Base-by-base conservation (phyloP, 2,329 filamentous ascomycete species). In the Beauveria sp. region DNA sequence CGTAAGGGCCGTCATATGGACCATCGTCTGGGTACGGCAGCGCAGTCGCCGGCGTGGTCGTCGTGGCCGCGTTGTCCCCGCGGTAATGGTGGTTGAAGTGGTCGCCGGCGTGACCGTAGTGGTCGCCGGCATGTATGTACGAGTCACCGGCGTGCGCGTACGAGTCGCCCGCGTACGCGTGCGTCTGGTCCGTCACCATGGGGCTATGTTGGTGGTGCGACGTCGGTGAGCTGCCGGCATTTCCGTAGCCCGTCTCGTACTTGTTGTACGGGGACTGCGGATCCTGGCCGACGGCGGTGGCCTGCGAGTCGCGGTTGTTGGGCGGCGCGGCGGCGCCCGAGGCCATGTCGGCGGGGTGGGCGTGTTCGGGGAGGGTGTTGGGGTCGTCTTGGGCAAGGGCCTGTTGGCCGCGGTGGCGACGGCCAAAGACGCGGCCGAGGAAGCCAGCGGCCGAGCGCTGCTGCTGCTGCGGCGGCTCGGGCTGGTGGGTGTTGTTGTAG, bases 401-500 rank as follows among this genome's bases (percentile, higher is more conserved):
- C 28, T 64, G 57, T 5, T 56, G 18, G 41, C 61, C 58, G 20
- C 58, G 61, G 26, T 68, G 67, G 26, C 28, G 28, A n/a, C 28
- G n/a, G 22, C 69, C 67, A 63, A 74, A 71, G 58, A 76, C 66
- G 48, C 68, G 71, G 61, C 67, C 64, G 43, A 76, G 68, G 68
- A 77, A 70, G 53, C 73, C 70, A 28, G 47, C 64, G 64, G 55
- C 67, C 30, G 30, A 12, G 5, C 28, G 30, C 30, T 34, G 30
- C 12, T 34, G 30, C 12, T 34, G 62, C 46, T 64, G 67, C 63
- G 60, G 56, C 41, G 20, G 58, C 61, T 74, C 77, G 64, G 75
- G 76, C 66, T 79, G 80, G 34, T 76, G 80, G 34, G 87, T 90
- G 73, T 84, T 67, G 66, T 74, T 74, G 52, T 68, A 59, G n/a